These are phyloP conservation scores for Rhizopus arrhizus DNA, from an alignment of 371 early-diverging fungal genomes.

Conservation along the genomic window DNA sequence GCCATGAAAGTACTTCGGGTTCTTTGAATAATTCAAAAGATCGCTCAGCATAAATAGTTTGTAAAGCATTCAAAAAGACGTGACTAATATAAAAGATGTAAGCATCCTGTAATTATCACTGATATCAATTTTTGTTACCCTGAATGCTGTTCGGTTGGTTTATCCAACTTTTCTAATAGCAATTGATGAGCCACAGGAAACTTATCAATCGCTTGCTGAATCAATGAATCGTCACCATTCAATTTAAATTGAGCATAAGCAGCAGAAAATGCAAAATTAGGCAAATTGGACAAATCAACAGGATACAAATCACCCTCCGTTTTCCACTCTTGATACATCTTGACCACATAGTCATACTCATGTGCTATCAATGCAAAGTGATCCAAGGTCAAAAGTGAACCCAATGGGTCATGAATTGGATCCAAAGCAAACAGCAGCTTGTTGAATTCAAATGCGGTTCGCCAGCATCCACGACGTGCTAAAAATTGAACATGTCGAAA, in stretches of 20 bases:
- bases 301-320: constrained; percentile 44
- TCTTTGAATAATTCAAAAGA: constrained; percentile 73
- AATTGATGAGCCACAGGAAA: constrained; percentile 40
- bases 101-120: too few species aligned
- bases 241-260: constrained; percentile 78
- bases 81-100: neutral
- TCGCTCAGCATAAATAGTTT: constrained; percentile 50
- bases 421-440: constrained; percentile 81
- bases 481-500: constrained; percentile 83
- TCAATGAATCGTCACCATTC: constrained; percentile 49
- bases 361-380: constrained; percentile 79
- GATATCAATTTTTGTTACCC: neutral
- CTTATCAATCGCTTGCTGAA: constrained; percentile 67
- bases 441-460: constrained; percentile 87
- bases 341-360: constrained; percentile 70
- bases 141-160: constrained; percentile 9
- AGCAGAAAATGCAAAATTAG: constrained; percentile 77
- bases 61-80: neutral
- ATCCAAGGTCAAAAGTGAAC: constrained; percentile 78
- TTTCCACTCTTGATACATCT: constrained; percentile 47
- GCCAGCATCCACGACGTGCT: constrained; percentile 90
- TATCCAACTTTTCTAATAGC: constrained; percentile 42
- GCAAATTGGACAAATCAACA: constrained; percentile 49
- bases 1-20: constrained; percentile 65
- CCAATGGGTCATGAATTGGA: constrained; percentile 76